Evolutionary conservation across 2,329 filamentous ascomycete genomes (phyloP), one percentile per base, ranked within the genome.

Genomic region (Endoconidiophora polonica): DNA sequence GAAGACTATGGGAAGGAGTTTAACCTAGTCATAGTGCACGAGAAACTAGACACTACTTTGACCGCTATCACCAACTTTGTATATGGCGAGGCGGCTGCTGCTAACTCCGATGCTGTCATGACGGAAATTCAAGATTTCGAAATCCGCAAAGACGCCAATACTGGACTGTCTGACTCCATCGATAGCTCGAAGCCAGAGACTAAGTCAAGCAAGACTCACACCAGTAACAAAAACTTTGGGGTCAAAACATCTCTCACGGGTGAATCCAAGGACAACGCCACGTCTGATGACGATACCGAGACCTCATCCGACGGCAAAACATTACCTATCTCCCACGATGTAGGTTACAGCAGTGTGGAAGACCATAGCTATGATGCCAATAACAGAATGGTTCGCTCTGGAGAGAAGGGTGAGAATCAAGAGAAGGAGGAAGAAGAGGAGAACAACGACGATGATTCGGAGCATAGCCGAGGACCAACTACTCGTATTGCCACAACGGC

Each of bases 31-130:
- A n/a, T 66, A 26, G 29, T 55, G 48, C 58, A 62, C 29, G 60
- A 59, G 2, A 58, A 59, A n/a, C 44, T 57, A 5, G 56, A 57
- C 16, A 46, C 56, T 20, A 58, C 58, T 22, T 54, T 55, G 20
- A 55, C 57, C 10, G 42, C 48, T 4, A 47, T 66, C 3, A 50
- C 52, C 2, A 56, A 56, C 5, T 63, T 57, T 48, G 57, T 66
- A 16, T 66, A 60, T 24, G 52, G 50, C 12, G 44, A 50, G 18
- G 2, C 29, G 12, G 7, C 12, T 4, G 1, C 29, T 33, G 1
- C 29, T 33, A 44, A 48, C 26, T 26, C 39, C 9, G 47, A 49
- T 6, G 46, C 29, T 5, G 37, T n/a, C 4, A 26, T 38, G 16
- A 16, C 7, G 24, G 18, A 42, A 10, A 9, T 10, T 9, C 14